Evolutionary conservation across 768 basidiomycete species (phyloP).

Genomic region (Ramaria rubella): DNA sequence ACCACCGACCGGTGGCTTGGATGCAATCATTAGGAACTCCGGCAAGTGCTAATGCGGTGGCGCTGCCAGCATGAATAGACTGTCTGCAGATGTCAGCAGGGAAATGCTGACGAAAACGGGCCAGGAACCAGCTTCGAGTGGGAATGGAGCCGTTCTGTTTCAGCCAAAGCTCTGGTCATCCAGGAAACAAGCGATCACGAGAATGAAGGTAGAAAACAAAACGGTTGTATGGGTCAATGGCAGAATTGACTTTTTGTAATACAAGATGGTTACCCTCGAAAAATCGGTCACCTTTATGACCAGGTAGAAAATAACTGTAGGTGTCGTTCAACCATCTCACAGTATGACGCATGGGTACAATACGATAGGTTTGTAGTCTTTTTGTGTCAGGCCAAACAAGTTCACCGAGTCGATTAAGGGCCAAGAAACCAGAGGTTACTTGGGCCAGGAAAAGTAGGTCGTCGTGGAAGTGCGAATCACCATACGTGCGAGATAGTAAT

Average conservation of each 20-base stretch:
- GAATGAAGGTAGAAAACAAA: background rate
- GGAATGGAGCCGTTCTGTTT: slow-evolving; percentile 8
- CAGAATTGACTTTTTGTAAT: background rate
- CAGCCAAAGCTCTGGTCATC: slow-evolving; percentile 2
- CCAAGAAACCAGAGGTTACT: slow-evolving; percentile 20
- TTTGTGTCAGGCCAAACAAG: slow-evolving; percentile 19
- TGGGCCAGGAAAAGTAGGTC: slow-evolving; percentile 24
- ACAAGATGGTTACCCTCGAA: too few species aligned
- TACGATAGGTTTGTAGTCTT: slow-evolving; percentile 12
- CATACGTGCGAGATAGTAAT: slow-evolving; percentile 15
- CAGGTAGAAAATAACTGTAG: slow-evolving; percentile 24
- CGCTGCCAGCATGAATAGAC: slow-evolving; percentile 5
- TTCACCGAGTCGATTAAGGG: slow-evolving; percentile 25
- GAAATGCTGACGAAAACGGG: background rate
- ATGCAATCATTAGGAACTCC: slow-evolving; percentile 3
- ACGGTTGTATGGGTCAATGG: background rate
- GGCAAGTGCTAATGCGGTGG: too few species aligned
- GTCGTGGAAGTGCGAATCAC: slow-evolving; percentile 22
- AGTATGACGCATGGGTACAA: slow-evolving; percentile 16
- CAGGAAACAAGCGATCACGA: slow-evolving; percentile 4
- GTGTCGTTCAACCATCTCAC: background rate
- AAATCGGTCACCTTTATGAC: slow-evolving; percentile 32
- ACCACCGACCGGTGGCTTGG: slow-evolving; percentile 3
- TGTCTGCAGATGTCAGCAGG: background rate
- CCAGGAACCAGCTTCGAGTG: background rate